A percentile compares a stretch with the other conserved stretches of the same genome.
These are phyloP conservation scores for Noccaea bulbosa DNA, from an alignment of 345 rosid genomes.

Conservation along the genomic window DNA sequence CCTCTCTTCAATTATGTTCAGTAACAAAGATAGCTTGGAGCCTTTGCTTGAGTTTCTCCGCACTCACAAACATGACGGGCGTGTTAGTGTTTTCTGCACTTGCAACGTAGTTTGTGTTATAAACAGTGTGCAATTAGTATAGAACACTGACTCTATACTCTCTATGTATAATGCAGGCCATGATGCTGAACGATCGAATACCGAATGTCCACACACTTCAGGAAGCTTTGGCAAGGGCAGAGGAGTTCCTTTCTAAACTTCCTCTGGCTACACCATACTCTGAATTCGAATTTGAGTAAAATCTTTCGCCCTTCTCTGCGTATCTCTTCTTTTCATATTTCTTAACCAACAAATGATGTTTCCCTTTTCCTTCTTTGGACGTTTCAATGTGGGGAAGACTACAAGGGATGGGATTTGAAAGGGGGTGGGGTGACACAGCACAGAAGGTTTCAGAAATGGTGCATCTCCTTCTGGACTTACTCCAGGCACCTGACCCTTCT, in stretches of 20 bases:
- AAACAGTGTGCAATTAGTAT: not conserved
- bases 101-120: not conserved
- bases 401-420: constrained; percentile 68
- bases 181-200: constrained; percentile 69
- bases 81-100: constrained; percentile 54
- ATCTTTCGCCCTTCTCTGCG: constrained; percentile 1
- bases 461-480: constrained; percentile 64
- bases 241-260: constrained; percentile 58
- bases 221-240: constrained; percentile 59
- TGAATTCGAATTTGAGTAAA: constrained; percentile 61
- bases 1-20: constrained; percentile 89
- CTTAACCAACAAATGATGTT: not conserved
- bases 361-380: constrained; percentile 3
- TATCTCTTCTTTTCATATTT: not conserved
- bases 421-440: constrained; percentile 67
- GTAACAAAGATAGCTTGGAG: constrained; percentile 83
- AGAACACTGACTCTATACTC: not conserved
- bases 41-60: constrained; percentile 87
- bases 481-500: constrained; percentile 69
- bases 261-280: constrained; percentile 50
- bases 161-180: constrained; percentile 41
- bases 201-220: constrained; percentile 51
- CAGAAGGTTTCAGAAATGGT: constrained; percentile 53
- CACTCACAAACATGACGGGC: constrained; percentile 81
- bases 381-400: constrained; percentile 35